Percentiles rank a stretch among this genome's conserved stretches.
phyloP scores from a whole-genome alignment of 768 basidiomycete species.

The Serendipita sp. region DNA sequence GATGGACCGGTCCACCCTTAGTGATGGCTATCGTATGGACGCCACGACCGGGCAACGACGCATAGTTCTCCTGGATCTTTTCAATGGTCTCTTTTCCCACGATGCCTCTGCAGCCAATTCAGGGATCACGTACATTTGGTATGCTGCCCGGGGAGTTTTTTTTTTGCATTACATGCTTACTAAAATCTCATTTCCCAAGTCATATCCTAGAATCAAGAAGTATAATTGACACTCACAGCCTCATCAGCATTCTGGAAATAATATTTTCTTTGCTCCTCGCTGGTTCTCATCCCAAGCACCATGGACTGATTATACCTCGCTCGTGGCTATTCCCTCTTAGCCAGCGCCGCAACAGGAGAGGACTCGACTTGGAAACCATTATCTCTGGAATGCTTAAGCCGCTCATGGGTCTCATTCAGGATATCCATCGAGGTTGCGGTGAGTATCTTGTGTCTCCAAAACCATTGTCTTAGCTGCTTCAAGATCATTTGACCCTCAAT shows the following conservation, averaged over 20 bases:
- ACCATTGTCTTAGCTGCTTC: background rate
- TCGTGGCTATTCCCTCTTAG: background rate
- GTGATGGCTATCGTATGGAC: conserved; percentile 1
- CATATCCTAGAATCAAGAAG: background rate
- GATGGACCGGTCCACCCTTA: background rate
- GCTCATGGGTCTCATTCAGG: background rate
- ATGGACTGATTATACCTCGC: background rate
- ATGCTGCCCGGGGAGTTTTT: too few species aligned
- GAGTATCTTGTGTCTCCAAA: background rate
- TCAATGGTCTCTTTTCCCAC: background rate
- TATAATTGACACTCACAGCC: background rate
- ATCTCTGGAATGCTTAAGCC: background rate
- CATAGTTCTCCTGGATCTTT: background rate
- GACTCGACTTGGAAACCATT: background rate
- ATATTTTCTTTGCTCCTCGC: background rate
- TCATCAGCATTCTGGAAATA: background rate
- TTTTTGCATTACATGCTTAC: background rate
- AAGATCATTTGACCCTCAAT: background rate
- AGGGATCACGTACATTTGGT: background rate
- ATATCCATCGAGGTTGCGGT: background rate
- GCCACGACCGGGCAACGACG: background rate
- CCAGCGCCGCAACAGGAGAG: background rate
- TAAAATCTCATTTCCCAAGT: background rate
- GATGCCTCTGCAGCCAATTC: background rate
- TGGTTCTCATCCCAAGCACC: background rate